phyloP scores from a whole-genome alignment of 495 filamentous ascomycete species.

The Neurospora africana region DNA sequence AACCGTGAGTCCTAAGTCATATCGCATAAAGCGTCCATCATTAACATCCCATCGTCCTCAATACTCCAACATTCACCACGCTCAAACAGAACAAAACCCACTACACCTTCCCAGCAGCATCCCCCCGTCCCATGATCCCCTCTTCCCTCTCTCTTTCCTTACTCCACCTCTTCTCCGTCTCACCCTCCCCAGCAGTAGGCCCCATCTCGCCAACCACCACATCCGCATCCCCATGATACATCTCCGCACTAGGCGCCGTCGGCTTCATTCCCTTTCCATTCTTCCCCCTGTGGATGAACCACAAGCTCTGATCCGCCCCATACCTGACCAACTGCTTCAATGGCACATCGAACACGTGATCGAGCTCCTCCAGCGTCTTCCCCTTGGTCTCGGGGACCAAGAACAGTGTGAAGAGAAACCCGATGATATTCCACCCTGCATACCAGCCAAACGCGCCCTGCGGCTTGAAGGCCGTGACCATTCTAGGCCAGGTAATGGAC shows the following conservation, averaged over 20 bases:
- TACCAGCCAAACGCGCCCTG: conserved; percentile 60
- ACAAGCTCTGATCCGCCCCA: conserved; percentile 1
- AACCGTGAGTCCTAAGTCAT: background rate
- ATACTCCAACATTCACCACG: background rate
- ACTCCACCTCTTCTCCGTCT: background rate
- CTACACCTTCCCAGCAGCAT: background rate
- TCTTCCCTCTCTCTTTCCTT: background rate
- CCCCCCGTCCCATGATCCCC: background rate
- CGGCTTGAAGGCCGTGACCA: conserved; percentile 42
- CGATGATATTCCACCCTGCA: conserved; percentile 58
- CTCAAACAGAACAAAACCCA: background rate
- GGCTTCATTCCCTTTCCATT: background rate
- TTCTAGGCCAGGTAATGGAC: conserved; percentile 53
- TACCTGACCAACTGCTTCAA: background rate
- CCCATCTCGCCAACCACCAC: background rate
- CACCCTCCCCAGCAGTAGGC: background rate
- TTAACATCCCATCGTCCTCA: background rate
- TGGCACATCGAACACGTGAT: conserved; percentile 37
- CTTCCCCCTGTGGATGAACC: background rate
- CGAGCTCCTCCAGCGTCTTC: conserved; percentile 61
- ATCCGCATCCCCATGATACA: background rate
- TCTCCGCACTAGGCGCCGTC: background rate
- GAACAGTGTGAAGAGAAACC: conserved; percentile 59
- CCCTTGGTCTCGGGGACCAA: conserved; percentile 77
- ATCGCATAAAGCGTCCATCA: background rate